Base-by-base conservation (phyloP, 2,329 filamentous ascomycete genomes). In the Cadophora sp. region DNA sequence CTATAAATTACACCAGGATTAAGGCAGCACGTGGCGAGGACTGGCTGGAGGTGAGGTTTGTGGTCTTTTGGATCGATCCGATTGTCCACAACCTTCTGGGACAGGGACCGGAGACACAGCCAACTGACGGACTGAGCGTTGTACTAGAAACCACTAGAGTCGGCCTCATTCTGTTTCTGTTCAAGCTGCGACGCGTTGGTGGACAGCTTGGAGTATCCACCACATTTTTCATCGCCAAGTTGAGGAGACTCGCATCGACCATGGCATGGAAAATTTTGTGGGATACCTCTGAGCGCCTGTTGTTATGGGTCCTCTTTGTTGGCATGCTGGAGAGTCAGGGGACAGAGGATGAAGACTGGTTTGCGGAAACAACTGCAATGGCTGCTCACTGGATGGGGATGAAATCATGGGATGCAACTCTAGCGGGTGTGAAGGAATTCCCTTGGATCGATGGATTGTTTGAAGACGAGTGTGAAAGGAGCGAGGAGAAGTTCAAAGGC, bases 61-160 rank as follows among this genome's bases (percentile, higher is more conserved):
- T 58, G 14, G 53, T 58, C 36, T 58, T 58, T 16, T 58, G 53
- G 53, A 58, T 58, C 18, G 53, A 58, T 13, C 53, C 53, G 53
- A 41, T 58, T 11, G 30, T 58, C 20, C 30, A 58, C 16, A 39
- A 11, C 20, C 13, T 58, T 11, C 30, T 58, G 3, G 53, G 53
- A 18, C 53, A 58, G 30, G 53, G 53, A 30, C 30, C 53, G 18
- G 53, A 58, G 3, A 20, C 30, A 20, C 30, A 58, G 7, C 30
- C 53, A 13, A 24, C 24, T 58, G 53, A 58, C 14, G 36, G 36
- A 16, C 36, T 30, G 11, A 58, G 30, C 13, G 30, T 39, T 5
- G 36, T 58, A 4, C 30, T 20, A 39, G 53, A 58, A 58, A 41
- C 36, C 18, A 22, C 53, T 39, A n/a, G 53, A 20, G 20, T 58